A percentile compares a stretch with the other conserved stretches of the same genome.
Conservation (phyloP, 2,329 filamentous ascomycete species). For the Clarireedia sp. region DNA sequence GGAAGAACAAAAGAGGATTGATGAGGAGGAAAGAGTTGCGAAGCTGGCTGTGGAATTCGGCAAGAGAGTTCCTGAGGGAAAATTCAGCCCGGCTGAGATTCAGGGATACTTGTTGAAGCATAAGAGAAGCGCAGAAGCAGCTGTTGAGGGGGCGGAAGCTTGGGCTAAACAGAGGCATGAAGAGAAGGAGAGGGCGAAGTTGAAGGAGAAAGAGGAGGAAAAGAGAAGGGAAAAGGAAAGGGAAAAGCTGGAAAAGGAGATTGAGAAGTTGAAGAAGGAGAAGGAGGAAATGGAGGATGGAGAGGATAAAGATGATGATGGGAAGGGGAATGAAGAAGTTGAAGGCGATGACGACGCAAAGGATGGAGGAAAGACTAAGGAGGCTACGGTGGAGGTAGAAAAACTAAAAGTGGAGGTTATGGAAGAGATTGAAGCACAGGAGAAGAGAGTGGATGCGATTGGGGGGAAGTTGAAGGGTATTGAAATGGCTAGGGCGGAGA, state of each 20-base stretch:
- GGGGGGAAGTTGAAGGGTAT: neutral
- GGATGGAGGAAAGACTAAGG: neutral
- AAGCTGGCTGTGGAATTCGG: conserved; percentile 46
- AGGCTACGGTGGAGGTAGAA: neutral
- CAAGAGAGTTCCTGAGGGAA: conserved; percentile 40
- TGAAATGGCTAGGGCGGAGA: neutral
- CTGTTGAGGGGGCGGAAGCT: conserved; percentile 42
- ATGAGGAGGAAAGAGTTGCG: conserved; percentile 16
- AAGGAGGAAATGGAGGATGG: conserved; percentile 11
- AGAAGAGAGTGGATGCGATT: neutral
- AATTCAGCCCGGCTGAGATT: conserved; percentile 55
- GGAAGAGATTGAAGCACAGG: neutral
- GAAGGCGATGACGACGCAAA: neutral
- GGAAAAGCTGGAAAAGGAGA: conserved; percentile 12
- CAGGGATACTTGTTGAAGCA: conserved; percentile 58
- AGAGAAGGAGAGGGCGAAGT: conserved; percentile 36
- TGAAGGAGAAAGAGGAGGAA: conserved; percentile 23
- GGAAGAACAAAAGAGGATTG: conserved; percentile 12
- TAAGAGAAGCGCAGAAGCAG: conserved; percentile 48
- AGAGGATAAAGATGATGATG: conserved; percentile 11
- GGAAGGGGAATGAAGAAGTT: conserved; percentile 3
- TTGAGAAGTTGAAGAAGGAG: conserved; percentile 12
- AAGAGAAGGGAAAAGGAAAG: conserved; percentile 19
- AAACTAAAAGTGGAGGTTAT: neutral
- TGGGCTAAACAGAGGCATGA: conserved; percentile 46